Evolutionary conservation across 768 basidiomycete genomes (phyloP), one percentile per base, ranked within the genome.

Genomic region (Boletus reticulatus): DNA sequence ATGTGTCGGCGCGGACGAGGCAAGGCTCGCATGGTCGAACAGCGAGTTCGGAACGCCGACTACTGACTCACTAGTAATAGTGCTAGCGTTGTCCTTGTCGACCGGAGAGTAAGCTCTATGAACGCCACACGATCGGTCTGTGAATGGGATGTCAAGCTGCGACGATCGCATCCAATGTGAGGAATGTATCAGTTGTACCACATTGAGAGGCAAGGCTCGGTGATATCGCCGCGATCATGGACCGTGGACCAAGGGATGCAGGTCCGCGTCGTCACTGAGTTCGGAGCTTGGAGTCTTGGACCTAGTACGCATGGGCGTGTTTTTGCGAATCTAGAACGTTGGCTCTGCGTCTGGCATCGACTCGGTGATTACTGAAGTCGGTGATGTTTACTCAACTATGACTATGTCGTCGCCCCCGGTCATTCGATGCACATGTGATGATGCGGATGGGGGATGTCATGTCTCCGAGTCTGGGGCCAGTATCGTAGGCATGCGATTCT

Each of bases 341-440:
- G 12, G 29, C 10, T 29, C 17, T 42, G 43, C 34, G 20, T 2
- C 13, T 37, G 13, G 3, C 29, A 14, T 39, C 29, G 31, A 34
- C 37, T 37, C 52, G 52, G 52, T 53, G 45, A 53, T 53, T 46
- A 53, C 45, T 53, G 45, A 17, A 39, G 44, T 41, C 43, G 34
- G 34, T 36, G 34, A 36, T 4, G 11, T 36, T 36, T 36, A 36
- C 34, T 14, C 34, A 36, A 36, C 34, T 14, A 14, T 36, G 29
- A 29, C 29, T 29, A 29, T 29, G 29, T 29, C 29, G 34, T 36
- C 34, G 4, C 34, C 34, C 34, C 34, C 11, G 14, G 34, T 36
- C 34, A 36, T 36, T 36, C 14, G 14, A 36, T 14, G 34, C 34
- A 36, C 3, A 22, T 22, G 22, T 14, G 34, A 36, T 36, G 34